A percentile compares a stretch with the other conserved stretches of the same genome.
phyloP scores from a whole-genome alignment of 2,329 filamentous ascomycete genomes.

The Acarospora socialis region DNA sequence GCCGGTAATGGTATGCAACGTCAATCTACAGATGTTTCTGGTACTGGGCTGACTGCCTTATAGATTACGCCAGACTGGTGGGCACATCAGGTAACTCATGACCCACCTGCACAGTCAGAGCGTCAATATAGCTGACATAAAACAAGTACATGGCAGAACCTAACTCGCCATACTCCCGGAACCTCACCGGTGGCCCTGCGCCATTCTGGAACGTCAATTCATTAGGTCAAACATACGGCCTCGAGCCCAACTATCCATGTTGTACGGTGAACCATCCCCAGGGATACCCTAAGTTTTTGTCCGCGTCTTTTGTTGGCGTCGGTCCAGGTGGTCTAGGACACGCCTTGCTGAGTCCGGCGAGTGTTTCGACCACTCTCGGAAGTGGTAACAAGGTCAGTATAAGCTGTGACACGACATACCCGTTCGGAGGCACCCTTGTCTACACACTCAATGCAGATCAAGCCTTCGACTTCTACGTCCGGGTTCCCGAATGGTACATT shows the following conservation, averaged over 20 bases:
- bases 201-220: conserved; percentile 37
- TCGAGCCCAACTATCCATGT: conserved; percentile 37
- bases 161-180: conserved; percentile 38
- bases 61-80: conserved; percentile 41
- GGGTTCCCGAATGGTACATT: conserved; percentile 32
- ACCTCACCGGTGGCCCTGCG: conserved; percentile 21
- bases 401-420: conserved; percentile 36
- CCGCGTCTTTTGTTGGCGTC: conserved; percentile 31
- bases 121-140: too few relatives aligned
- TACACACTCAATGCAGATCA: conserved; percentile 27
- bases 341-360: conserved; percentile 34
- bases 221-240: conserved; percentile 34
- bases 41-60: too few relatives aligned
- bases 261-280: conserved; percentile 46
- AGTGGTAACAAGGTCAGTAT: conserved; percentile 27
- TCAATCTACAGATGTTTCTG: too few relatives aligned
- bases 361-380: conserved; percentile 25
- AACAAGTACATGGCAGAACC: conserved; percentile 39
- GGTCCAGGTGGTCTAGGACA: conserved; percentile 35
- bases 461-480: conserved; percentile 30
- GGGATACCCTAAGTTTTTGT: conserved; percentile 41
- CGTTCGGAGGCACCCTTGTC: conserved; percentile 26
- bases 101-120: too few relatives aligned
- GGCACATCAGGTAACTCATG: too few relatives aligned
- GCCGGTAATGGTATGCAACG: conserved; percentile 36